These are phyloP conservation scores for Cryptococcus maquisensis DNA, from an alignment of 1,284 basidiomycete species.

Conservation along the genomic window DNA sequence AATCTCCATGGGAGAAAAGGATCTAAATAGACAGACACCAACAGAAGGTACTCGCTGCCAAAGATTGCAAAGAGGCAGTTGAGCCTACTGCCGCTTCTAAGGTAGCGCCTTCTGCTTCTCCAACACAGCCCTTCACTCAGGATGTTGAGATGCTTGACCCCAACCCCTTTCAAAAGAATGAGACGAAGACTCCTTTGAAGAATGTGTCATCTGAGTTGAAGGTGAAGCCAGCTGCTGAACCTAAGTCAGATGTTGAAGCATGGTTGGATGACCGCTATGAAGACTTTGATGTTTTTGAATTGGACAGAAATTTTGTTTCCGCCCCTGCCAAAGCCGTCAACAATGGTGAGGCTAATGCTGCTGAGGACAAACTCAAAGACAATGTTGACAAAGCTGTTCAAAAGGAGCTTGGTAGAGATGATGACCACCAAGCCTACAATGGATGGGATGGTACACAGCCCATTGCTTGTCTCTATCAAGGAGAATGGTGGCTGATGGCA, in stretches of 20 bases:
- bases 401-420: background rate
- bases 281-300: background rate
- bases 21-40: background rate
- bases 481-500: background rate
- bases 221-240: too few species aligned
- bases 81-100: too few species aligned
- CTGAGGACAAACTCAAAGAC: too few species aligned
- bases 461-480: background rate
- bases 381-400: background rate
- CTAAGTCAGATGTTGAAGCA: conserved; percentile 2
- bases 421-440: background rate
- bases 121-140: background rate
- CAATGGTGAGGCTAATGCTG: background rate
- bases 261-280: conserved; percentile 3
- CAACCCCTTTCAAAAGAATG: background rate
- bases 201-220: background rate
- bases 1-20: background rate
- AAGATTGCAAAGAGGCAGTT: too few species aligned
- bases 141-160: background rate
- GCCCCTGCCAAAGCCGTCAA: background rate
- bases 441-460: background rate
- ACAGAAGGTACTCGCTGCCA: background rate
- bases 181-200: too few species aligned
- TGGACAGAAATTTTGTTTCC: background rate
- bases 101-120: background rate